Percentiles rank a stretch among this genome's conserved stretches.
Conservation (phyloP, 2,329 filamentous ascomycete genomes). For the Trichoderma semiorbis region DNA sequence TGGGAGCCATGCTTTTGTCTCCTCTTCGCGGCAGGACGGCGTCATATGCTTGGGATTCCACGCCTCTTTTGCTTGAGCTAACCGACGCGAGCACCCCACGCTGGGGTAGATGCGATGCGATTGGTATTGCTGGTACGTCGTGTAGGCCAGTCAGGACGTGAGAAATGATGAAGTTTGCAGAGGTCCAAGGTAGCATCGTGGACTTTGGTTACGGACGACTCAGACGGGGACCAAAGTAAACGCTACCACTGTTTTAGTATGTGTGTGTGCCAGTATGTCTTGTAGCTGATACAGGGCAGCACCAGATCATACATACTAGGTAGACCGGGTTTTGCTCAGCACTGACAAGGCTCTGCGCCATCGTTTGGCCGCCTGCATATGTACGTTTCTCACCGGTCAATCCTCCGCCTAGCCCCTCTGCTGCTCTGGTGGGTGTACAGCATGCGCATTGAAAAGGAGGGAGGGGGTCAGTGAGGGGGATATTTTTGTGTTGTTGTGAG, state of each 20-base stretch:
- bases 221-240: background rate
- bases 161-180: background rate
- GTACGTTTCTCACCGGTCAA: constrained; percentile 6
- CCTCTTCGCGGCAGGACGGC: background rate
- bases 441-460: background rate
- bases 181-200: background rate
- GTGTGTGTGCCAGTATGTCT: background rate
- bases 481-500: background rate
- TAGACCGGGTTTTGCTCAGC: background rate
- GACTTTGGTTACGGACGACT: background rate
- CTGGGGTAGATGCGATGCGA: background rate
- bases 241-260: background rate
- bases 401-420: background rate
- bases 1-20: background rate
- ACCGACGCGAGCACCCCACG: background rate
- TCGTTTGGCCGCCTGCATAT: background rate
- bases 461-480: background rate
- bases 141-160: background rate
- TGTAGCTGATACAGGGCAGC: background rate
- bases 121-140: background rate
- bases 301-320: background rate
- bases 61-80: background rate
- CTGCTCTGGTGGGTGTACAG: background rate
- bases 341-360: background rate
- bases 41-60: background rate